These are phyloP conservation scores for Quercus parvula DNA, from an alignment of 306 rosid genomes.

Conservation along the genomic window DNA sequence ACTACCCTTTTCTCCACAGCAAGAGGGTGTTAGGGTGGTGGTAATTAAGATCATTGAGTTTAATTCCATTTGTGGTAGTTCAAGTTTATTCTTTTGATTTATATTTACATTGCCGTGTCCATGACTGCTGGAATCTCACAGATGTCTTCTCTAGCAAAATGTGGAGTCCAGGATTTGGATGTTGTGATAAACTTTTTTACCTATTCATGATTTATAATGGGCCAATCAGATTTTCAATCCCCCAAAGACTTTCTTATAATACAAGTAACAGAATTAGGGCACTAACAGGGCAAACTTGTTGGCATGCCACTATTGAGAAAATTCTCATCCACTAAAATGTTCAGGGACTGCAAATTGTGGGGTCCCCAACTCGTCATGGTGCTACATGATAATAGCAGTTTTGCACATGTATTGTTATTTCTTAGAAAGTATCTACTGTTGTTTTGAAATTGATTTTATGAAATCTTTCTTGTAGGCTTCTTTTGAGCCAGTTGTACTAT, in stretches of 20 bases:
- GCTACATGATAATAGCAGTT: not conserved
- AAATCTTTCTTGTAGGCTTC: conserved; percentile 56
- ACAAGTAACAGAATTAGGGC: not conserved
- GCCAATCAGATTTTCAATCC: not conserved
- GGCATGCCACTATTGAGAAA: not conserved
- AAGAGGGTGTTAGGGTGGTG: not conserved
- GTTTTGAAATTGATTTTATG: conserved; percentile 21
- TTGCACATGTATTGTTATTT: not conserved
- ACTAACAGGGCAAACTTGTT: not conserved
- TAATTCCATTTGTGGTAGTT: no score
- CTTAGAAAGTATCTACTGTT: conserved; percentile 6
- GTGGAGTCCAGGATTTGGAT: not conserved
- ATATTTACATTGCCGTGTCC: not conserved
- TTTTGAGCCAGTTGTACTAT: conserved; percentile 44
- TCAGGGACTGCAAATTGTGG: not conserved
- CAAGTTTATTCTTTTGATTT: not conserved
- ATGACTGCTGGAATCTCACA: not conserved
- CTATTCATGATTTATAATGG: not conserved
- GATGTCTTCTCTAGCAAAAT: not conserved
- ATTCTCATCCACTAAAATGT: not conserved
- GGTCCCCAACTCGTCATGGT: not conserved
- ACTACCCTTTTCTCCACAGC: no score
- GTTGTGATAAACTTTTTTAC: not conserved
- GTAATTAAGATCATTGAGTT: not conserved
- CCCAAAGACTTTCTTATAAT: not conserved